A percentile compares a stretch with the other conserved stretches of the same genome.
Conservation (phyloP, 1,139 yeast species). For the Taiozyma sp. region DNA sequence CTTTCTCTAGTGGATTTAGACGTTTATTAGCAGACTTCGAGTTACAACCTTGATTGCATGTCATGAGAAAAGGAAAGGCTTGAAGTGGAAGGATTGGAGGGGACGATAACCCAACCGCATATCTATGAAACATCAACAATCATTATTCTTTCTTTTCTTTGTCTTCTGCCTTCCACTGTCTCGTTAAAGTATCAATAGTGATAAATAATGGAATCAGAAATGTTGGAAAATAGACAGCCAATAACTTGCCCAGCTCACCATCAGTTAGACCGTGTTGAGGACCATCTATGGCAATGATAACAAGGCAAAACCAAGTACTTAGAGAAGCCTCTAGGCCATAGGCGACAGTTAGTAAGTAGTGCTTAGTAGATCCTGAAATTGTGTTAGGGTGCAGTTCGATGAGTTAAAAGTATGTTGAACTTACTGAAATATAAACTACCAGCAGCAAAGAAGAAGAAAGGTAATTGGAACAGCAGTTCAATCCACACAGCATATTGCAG, state of each 20-base stretch:
- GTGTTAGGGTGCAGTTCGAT: neutral
- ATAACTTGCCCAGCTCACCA: constrained; percentile 37
- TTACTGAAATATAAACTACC: constrained; percentile 15
- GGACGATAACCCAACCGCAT: no score
- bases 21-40: neutral
- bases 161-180: constrained; percentile 18
- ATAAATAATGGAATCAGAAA: constrained; percentile 57
- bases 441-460: constrained; percentile 55
- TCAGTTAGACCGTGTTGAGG: constrained; percentile 28
- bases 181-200: constrained; percentile 39
- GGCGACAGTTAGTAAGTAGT: constrained; percentile 49
- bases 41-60: neutral
- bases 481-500: constrained; percentile 62
- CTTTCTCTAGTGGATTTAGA: neutral
- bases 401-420: neutral
- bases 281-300: constrained; percentile 36
- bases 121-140: neutral
- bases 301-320: constrained; percentile 65
- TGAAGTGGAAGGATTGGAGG: no score
- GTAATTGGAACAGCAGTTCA: constrained; percentile 74
- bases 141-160: constrained; percentile 4
- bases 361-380: constrained; percentile 23
- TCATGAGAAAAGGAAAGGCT: no score
- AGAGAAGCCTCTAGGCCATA: constrained; percentile 77
- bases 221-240: constrained; percentile 61